A percentile compares a stretch with the other conserved stretches of the same genome.
Conservation (phyloP, 2,329 filamentous ascomycete species). For the Pseudodiploospora longispora region DNA sequence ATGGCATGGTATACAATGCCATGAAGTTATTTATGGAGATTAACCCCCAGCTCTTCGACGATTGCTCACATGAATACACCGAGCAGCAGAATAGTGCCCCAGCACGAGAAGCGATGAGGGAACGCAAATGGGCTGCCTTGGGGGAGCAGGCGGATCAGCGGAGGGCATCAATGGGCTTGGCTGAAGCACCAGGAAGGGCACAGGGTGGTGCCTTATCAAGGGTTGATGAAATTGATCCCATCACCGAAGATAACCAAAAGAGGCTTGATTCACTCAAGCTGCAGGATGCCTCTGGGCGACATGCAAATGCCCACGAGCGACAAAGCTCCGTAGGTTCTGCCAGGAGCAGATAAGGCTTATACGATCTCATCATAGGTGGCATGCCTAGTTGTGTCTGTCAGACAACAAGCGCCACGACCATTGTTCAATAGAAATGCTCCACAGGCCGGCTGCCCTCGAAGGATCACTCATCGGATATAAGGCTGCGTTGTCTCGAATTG, state of each 20-base stretch:
- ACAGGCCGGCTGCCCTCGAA: too few species aligned
- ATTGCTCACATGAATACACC: constrained; percentile 96
- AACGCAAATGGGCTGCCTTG: constrained; percentile 84
- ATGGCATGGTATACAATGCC: constrained; percentile 99
- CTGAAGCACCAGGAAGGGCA: constrained; percentile 24
- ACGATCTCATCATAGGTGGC: too few species aligned
- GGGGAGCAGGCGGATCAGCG: constrained; percentile 69
- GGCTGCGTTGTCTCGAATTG: too few species aligned
- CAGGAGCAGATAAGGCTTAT: constrained; percentile 35
- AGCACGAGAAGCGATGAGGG: constrained; percentile 71
- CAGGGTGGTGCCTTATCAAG: constrained; percentile 37
- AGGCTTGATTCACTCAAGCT: constrained; percentile 83
- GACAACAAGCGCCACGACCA: too few species aligned
- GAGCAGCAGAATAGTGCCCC: constrained; percentile 90
- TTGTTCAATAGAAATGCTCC: too few species aligned
- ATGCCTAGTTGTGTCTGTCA: too few species aligned
- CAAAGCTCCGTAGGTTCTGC: constrained; percentile 51
- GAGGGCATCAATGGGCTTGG: constrained; percentile 34
- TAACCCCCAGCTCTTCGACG: constrained; percentile 95
- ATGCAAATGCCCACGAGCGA: constrained; percentile 47
- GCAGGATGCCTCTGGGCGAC: constrained; percentile 65
- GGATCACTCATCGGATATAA: too few species aligned
- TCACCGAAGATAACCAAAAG: constrained; percentile 76
- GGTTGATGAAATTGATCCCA: constrained; percentile 70
- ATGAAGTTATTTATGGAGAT: constrained; percentile 99